Base-by-base conservation (phyloP, 495 filamentous ascomycete species). In the Lophiostoma macrostomum region DNA sequence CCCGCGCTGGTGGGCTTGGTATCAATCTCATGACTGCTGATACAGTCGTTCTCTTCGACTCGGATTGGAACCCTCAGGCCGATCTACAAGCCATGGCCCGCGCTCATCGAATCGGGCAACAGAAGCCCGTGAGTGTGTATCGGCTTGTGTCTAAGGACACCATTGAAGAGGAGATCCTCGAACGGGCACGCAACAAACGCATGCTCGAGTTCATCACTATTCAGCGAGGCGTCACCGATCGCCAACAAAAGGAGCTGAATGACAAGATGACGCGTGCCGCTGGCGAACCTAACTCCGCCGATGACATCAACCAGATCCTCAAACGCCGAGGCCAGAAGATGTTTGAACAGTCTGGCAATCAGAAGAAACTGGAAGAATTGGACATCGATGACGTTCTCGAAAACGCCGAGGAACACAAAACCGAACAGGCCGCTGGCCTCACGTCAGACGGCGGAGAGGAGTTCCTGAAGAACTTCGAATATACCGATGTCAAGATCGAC, bases 21-120 rank as follows among this genome's bases (percentile, higher is more conserved):
- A 97, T 99, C 73, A 99, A 99, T 63, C 71, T 99, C 36, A 97
- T 96, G 90, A 96, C 93, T 39, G 93, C 93, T 1, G 93, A 99
- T 65, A 97, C 94, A 0, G 94, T 99, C 51, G 87, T 99, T 58
- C 79, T 99, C 32, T 97, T 97, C 61, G 93, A 99, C 66, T 97
- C 94, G 0, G 93, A 99, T 65, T 99, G 94, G 94, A 99, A 99
- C 54, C 93, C 93, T 12, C 93, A 99, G 67, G 93, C 93, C 0
- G 93, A 99, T 76, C 73, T 99, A 46, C 93, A 99, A 61, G 93
- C 93, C 16, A 99, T 99, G 93, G 91, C 93, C 36, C 83, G 93
- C 60, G 94, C 94, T 39, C 94, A 99, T 70, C 85, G 93, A 61
- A 99, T 99, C 48, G 93, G 93, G 1, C 93, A 99, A 70, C 95